These are phyloP conservation scores for Aegilops tauschii DNA, from an alignment of 176 grass and related monocot species.

Conservation along the genomic window DNA sequence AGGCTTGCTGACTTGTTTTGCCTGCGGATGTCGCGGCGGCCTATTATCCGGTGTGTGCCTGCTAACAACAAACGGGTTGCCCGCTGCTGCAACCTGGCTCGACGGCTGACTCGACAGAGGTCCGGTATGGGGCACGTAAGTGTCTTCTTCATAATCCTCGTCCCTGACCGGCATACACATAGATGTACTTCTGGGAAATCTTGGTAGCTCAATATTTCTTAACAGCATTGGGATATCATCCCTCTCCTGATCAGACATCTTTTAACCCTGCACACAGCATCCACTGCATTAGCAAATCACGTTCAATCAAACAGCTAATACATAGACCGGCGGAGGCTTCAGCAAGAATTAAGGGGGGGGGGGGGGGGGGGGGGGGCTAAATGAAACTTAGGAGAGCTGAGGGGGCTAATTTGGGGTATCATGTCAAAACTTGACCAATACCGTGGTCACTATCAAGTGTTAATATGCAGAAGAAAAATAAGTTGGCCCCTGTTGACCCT, in stretches of 20 bases:
- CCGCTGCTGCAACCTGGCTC: slow-evolving; percentile 28
- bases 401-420: too few species aligned
- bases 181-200: slow-evolving; percentile 75
- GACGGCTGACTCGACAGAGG: slow-evolving; percentile 51
- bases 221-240: slow-evolving; percentile 69
- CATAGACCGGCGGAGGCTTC: neutral
- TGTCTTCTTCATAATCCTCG: slow-evolving; percentile 45
- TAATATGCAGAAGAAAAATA: too few species aligned
- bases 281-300: neutral
- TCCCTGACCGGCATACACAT: slow-evolving; percentile 78
- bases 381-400: too few species aligned
- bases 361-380: too few species aligned
- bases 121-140: slow-evolving; percentile 61
- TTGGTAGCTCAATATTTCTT: slow-evolving; percentile 64
- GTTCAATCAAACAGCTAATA: neutral
- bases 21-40: slow-evolving; percentile 30
- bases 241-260: slow-evolving; percentile 72
- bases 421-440: too few species aligned
- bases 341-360: too few species aligned
- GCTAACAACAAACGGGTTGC: slow-evolving; percentile 34
- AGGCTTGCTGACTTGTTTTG: slow-evolving; percentile 44
- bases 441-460: too few species aligned
- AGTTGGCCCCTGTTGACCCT: too few species aligned
- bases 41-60: slow-evolving; percentile 51
- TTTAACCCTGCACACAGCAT: slow-evolving; percentile 29